These are phyloP conservation scores for Syzygium grande DNA, from an alignment of 345 rosid species.

Conservation along the genomic window DNA sequence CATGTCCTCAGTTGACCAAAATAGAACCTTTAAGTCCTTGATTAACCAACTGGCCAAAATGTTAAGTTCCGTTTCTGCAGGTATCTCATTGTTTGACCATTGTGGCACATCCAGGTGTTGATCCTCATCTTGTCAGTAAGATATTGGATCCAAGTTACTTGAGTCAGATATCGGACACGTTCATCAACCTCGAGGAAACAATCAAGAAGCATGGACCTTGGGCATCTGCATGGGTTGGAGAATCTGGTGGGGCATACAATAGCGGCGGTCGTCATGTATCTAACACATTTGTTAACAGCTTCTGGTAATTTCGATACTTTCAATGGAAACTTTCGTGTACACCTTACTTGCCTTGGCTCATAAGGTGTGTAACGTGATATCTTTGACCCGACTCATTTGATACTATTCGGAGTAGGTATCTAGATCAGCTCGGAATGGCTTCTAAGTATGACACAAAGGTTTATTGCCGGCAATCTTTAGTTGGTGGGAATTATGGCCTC, in stretches of 20 bases:
- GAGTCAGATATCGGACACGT: constrained; percentile 47
- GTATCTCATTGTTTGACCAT: background rate
- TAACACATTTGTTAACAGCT: constrained; percentile 81
- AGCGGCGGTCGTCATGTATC: constrained; percentile 87
- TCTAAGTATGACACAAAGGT: constrained; percentile 85
- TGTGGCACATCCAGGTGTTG: constrained; percentile 40
- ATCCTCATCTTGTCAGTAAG: constrained; percentile 61
- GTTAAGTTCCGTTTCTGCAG: background rate
- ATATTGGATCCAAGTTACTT: constrained; percentile 69
- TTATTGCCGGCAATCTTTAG: constrained; percentile 91
- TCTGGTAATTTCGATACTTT: constrained; percentile 46
- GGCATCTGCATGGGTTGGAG: constrained; percentile 99
- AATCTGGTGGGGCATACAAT: constrained; percentile 96
- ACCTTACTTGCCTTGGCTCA: background rate
- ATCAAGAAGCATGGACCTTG: constrained; percentile 63
- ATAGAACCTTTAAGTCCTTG: background rate
- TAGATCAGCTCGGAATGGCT: constrained; percentile 98
- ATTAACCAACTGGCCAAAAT: background rate
- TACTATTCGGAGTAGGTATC: constrained; percentile 41
- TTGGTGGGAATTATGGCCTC: constrained; percentile 91
- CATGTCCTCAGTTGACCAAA: background rate
- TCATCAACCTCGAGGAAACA: constrained; percentile 42
- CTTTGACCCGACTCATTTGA: background rate
- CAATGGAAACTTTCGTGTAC: background rate
- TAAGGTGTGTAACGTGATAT: background rate